Conservation (phyloP, 805 yeast species). For the Myxozyma kluyveri region DNA sequence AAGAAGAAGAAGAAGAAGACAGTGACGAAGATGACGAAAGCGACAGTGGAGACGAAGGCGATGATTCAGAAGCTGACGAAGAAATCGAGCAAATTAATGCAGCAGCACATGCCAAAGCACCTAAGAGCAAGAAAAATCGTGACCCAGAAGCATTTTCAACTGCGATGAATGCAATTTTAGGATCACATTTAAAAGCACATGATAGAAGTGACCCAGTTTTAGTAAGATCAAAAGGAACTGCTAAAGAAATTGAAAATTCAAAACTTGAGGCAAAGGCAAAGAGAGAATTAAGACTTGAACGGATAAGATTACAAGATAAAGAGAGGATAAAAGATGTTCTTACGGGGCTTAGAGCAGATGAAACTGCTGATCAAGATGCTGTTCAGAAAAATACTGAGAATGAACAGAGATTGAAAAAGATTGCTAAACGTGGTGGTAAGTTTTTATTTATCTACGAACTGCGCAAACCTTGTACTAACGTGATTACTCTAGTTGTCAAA, state of each 20-base stretch:
- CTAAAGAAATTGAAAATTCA: constrained; percentile 72
- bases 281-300: constrained; percentile 65
- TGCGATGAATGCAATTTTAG: constrained; percentile 80
- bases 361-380: constrained; percentile 53
- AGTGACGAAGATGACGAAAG: constrained; percentile 29
- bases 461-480: no score
- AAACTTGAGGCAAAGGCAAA: constrained; percentile 83
- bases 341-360: constrained; percentile 19
- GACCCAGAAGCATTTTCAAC: constrained; percentile 75
- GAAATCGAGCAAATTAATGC: constrained; percentile 30
- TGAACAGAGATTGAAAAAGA: constrained; percentile 68
- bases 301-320: constrained; percentile 61
- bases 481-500: constrained; percentile 48
- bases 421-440: constrained; percentile 76
- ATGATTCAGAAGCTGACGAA: constrained; percentile 38
- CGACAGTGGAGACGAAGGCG: constrained; percentile 30
- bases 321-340: constrained; percentile 66
- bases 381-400: constrained; percentile 58
- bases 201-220: constrained; percentile 86
- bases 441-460: background rate
- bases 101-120: constrained; percentile 20
- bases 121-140: constrained; percentile 50
- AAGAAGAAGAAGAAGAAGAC: constrained; percentile 30
- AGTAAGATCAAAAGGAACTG: constrained; percentile 61
- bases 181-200: constrained; percentile 83